Base-by-base conservation (phyloP, 306 rosid species). In the Urtica urens region DNA sequence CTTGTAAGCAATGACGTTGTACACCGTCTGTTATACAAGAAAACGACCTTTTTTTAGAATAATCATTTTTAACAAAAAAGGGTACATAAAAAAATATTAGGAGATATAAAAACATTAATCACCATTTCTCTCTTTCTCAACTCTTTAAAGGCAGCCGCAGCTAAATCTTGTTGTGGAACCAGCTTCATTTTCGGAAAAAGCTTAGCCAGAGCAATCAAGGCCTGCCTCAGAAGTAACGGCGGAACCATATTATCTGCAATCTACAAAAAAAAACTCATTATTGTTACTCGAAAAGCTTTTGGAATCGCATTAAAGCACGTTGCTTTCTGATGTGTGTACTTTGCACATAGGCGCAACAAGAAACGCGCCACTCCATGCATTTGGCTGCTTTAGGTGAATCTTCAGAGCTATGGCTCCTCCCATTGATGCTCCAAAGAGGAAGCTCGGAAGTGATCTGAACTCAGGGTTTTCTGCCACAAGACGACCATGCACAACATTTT, bases 331-430 rank as follows among this genome's bases (percentile, higher is more conserved):
- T 68, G 57, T 51, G 53, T 40, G 22, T 87, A 87, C 96, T 63
- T 85, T 90, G 75, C 99, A 90, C 99, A 90, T 90, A 3, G 99
- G 99, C 43, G 95, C 99, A 39, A 70, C 86, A 59, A 90, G 94
- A 69, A 90, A 13, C 24, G 99, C 99, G 13, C 99, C 99, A 50
- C 57, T 72, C 99, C 99, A 85, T 12, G 62, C 78, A 40, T 45
- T 72, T 31, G 94, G 92, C 51, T 84, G 92, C 63, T 90, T 90
- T 40, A 79, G 63, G 71, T 90, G 95, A 14, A 67, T 57, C 76
- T 81, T 81, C 45, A 90, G 60, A 42, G 80, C 81, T 59, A 90
- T 85, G 55, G 99, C 99, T 67, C 95, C 99, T 50, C 95, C 99
- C 92, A 90, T 20, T 17, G 99, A 90, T 67, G 84, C 69, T 46